Evolutionary conservation across 208 protist species (phyloP).

Genomic region (Balamuthia mandrillaris): DNA sequence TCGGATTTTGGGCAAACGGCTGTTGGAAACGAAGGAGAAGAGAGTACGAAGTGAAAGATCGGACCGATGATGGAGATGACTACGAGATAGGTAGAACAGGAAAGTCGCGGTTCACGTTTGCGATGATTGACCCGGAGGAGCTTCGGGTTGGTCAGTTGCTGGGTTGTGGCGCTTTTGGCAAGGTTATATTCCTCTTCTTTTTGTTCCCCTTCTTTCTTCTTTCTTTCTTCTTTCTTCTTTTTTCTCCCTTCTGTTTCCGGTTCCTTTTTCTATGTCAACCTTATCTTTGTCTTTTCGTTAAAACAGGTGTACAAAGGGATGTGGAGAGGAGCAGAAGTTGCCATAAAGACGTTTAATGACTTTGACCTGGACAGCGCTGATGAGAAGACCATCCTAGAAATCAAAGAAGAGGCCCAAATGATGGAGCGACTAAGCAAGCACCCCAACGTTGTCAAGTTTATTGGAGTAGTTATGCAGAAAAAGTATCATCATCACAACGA

Average conservation of each 20-base stretch:
- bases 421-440: constrained; percentile 37
- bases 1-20: no score
- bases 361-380: neutral
- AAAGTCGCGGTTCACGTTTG: neutral
- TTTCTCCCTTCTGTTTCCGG: no score
- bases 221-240: neutral
- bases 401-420: constrained; percentile 24
- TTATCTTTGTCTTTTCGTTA: no score
- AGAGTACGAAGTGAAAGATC: no score
- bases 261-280: no score
- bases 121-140: constrained; percentile 22
- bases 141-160: constrained; percentile 6
- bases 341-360: constrained; percentile 31
- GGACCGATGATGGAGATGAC: no score
- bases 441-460: constrained; percentile 36
- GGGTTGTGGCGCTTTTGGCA: constrained; percentile 19
- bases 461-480: neutral
- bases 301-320: no score
- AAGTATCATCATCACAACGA: neutral
- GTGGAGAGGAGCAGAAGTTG: neutral
- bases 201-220: neutral
- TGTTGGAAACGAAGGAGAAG: no score
- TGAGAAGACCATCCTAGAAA: neutral
- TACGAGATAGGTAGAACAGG: no score
- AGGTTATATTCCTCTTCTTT: neutral